These are phyloP conservation scores for Antarctomyces pellizariae DNA, from an alignment of 495 filamentous ascomycete species.

Conservation along the genomic window DNA sequence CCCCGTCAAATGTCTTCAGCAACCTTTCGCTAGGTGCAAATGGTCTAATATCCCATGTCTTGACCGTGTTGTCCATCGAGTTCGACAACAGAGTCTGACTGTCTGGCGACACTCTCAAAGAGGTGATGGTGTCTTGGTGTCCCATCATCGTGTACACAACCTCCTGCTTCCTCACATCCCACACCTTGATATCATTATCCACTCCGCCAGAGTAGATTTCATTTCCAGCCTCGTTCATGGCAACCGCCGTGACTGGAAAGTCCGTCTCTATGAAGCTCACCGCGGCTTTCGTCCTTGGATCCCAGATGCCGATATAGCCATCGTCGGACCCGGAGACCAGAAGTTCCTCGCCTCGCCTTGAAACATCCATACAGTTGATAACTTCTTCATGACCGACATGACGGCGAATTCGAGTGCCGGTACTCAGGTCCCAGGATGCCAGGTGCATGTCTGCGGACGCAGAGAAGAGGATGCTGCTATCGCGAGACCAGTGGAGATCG, in stretches of 20 bases:
- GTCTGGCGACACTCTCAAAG: slow-evolving; percentile 73
- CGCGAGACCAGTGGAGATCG: slow-evolving; percentile 90
- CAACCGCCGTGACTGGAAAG: slow-evolving; percentile 80
- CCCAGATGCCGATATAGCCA: slow-evolving; percentile 88
- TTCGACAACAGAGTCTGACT: slow-evolving; percentile 78
- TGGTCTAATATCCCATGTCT: slow-evolving; percentile 89
- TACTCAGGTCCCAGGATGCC: slow-evolving; percentile 86
- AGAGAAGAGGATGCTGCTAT: slow-evolving; percentile 75
- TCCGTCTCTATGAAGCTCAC: slow-evolving; percentile 76
- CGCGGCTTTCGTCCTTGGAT: slow-evolving; percentile 76
- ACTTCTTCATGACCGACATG: slow-evolving; percentile 89
- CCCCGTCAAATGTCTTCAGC: slow-evolving; percentile 70
- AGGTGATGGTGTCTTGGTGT: slow-evolving; percentile 81
- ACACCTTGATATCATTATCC: slow-evolving; percentile 92
- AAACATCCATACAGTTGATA: slow-evolving; percentile 74
- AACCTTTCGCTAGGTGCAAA: slow-evolving; percentile 77
- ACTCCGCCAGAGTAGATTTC: slow-evolving; percentile 91
- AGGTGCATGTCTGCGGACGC: slow-evolving; percentile 82
- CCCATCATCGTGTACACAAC: slow-evolving; percentile 72
- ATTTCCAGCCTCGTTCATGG: slow-evolving; percentile 76
- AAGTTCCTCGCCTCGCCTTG: slow-evolving; percentile 70
- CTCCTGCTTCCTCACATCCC: slow-evolving; percentile 81
- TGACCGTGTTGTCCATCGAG: slow-evolving; percentile 76
- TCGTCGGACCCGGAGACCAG: slow-evolving; percentile 80
- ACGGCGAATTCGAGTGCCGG: slow-evolving; percentile 64